Conservation (phyloP, 1,139 yeast genomes). For the Scheffersomyces stambukii region DNA sequence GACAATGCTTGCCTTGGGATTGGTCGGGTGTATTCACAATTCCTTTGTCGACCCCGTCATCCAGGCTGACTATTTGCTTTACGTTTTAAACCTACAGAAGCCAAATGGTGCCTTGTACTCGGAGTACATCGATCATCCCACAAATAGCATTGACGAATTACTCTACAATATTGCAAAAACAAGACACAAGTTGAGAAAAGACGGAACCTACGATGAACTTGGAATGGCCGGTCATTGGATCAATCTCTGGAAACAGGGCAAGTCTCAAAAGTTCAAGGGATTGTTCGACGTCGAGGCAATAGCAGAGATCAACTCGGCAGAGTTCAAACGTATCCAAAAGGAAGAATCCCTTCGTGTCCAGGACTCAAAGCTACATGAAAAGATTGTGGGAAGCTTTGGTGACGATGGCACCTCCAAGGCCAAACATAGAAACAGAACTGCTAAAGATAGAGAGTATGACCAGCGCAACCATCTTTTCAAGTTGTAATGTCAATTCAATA, state of each 20-base stretch:
- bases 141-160: conserved; percentile 68
- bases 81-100: conserved; percentile 63
- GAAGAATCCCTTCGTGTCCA: conserved; percentile 29
- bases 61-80: conserved; percentile 82
- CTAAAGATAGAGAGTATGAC: conserved; percentile 44
- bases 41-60: conserved; percentile 75
- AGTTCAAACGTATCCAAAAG: conserved; percentile 21
- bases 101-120: conserved; percentile 42
- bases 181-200: conserved; percentile 28
- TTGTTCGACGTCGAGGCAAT: conserved; percentile 38
- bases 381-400: conserved; percentile 34
- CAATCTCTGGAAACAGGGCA: conserved; percentile 65
- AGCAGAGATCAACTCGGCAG: conserved; percentile 22
- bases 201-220: conserved; percentile 44
- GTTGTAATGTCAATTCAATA: too few relatives aligned
- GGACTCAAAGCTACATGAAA: conserved; percentile 24
- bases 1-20: conserved; percentile 71
- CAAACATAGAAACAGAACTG: conserved; percentile 38
- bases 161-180: conserved; percentile 51
- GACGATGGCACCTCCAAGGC: conserved; percentile 36
- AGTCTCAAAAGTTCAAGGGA: conserved; percentile 23
- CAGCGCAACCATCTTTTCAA: conserved; percentile 38
- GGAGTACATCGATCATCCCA: conserved; percentile 55
- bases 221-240: conserved; percentile 71
- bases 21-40: conserved; percentile 75